These are phyloP conservation scores for Cercis canadensis DNA, from an alignment of 306 rosid species.

Conservation along the genomic window DNA sequence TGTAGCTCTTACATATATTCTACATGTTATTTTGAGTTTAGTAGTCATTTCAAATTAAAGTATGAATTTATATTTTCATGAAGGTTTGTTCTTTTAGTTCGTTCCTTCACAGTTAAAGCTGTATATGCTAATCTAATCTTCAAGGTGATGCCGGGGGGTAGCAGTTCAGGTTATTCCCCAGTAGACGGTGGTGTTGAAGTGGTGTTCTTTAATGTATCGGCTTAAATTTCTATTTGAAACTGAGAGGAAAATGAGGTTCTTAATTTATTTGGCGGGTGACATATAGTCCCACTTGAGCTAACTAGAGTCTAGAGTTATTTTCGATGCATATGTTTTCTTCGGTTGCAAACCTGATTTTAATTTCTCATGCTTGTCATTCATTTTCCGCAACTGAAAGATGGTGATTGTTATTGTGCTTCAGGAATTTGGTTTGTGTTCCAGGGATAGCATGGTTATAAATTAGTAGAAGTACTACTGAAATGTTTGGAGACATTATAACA, in stretches of 20 bases:
- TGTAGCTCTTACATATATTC: neutral
- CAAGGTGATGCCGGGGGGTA: neutral
- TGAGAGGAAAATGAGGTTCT: neutral
- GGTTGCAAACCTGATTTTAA: too few species aligned
- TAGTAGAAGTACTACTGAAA: slow-evolving; percentile 14
- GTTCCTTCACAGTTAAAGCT: neutral
- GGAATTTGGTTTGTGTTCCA: neutral
- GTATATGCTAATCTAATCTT: neutral
- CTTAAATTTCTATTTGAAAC: neutral
- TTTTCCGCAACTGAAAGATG: slow-evolving; percentile 24
- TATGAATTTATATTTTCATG: slow-evolving; percentile 12
- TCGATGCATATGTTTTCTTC: too few species aligned
- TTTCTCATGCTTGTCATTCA: neutral
- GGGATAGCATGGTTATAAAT: slow-evolving; percentile 15
- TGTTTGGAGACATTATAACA: neutral
- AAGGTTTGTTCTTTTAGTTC: slow-evolving; percentile 18
- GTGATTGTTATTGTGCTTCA: neutral
- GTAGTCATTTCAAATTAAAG: slow-evolving; percentile 3
- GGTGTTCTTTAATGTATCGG: neutral
- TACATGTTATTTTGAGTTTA: slow-evolving; percentile 10
- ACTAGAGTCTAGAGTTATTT: too few species aligned
- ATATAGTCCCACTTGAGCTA: neutral
- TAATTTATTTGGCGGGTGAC: neutral
- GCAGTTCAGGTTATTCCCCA: neutral
- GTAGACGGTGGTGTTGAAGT: neutral